These are phyloP conservation scores for Oryza nivara DNA, from an alignment of 176 grass and related monocot genomes.

Conservation along the genomic window DNA sequence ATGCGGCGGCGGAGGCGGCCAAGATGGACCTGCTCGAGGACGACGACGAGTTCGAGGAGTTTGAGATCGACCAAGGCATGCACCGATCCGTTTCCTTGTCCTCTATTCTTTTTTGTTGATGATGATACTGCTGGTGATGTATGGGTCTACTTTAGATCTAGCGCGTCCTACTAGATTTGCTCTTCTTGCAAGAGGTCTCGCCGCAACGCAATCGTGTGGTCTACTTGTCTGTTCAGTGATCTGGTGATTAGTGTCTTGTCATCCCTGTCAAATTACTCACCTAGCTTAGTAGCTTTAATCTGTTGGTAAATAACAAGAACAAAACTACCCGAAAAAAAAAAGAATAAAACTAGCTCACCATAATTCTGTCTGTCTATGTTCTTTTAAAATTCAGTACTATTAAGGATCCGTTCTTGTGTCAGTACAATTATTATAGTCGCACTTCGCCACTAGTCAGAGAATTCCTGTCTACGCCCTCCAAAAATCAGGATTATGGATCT, in stretches of 20 bases:
- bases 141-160: neutral
- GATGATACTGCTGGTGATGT: neutral
- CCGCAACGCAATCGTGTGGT: neutral
- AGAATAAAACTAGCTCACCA: too few relatives aligned
- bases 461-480: neutral
- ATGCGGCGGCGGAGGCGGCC: constrained; percentile 39
- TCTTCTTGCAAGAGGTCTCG: neutral
- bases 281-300: neutral
- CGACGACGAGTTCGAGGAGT: constrained; percentile 79
- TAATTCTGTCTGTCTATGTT: neutral
- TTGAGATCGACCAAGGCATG: constrained; percentile 66
- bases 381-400: neutral
- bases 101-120: too few relatives aligned
- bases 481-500: neutral
- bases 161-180: neutral
- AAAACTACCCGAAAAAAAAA: neutral
- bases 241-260: neutral
- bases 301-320: neutral
- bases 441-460: neutral
- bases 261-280: neutral
- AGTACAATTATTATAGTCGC: neutral
- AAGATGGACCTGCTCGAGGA: constrained; percentile 79
- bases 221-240: neutral
- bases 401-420: neutral
- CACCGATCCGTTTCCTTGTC: neutral